Base-by-base conservation (phyloP, 352 stramenopile species). In the Phytopythium chamaehyphon region DNA sequence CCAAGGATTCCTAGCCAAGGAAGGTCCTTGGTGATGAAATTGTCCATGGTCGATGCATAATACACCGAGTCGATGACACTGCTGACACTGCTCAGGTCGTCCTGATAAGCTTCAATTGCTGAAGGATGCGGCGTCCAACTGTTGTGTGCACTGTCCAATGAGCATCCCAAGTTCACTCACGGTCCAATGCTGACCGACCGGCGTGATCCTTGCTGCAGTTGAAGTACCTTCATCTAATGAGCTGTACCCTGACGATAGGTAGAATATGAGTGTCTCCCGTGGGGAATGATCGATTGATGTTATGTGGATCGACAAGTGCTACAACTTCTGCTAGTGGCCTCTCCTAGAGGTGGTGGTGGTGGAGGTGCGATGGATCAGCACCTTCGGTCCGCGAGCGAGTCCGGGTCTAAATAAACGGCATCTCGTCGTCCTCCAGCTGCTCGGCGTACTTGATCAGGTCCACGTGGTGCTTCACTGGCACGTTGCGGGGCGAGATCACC, bases 361-460 rank as follows among this genome's bases (percentile, higher is more conserved):
- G 40, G 22, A 23, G 40, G 18, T 19, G 40, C 28, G 28, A 33
- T 33, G 28, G 28, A 33, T 33, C 28, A 9, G 28, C 9, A 9
- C 28, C 28, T 10, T 33, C 28, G 28, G 28, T 33, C 28, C 5
- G 28, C 28, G 28, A 33, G 28, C 28, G 28, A 9, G 43, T 8
- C 23, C 36, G 7, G 28, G 47, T 62, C 64, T 85, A 86, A 67
- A 83, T 76, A 74, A 72, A 70, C 19, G 66, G 66, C 58, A 68
- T 33, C 49, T 85, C 73, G 52, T 81, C 59, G 60, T 90, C 71
- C 51, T 90, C 80, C 8, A 92, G 73, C 54, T 88, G 70, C 57
- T 87, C 82, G 19, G 82, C 82, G 57, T 90, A 90, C 75, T 92
- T 87, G 71, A 92, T 92, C 42, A 92, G 54, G 54, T 92, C 82